A percentile compares a stretch with the other conserved stretches of the same genome.
phyloP scores from a whole-genome alignment of 495 filamentous ascomycete genomes.

The Hypoxylon rickii region DNA sequence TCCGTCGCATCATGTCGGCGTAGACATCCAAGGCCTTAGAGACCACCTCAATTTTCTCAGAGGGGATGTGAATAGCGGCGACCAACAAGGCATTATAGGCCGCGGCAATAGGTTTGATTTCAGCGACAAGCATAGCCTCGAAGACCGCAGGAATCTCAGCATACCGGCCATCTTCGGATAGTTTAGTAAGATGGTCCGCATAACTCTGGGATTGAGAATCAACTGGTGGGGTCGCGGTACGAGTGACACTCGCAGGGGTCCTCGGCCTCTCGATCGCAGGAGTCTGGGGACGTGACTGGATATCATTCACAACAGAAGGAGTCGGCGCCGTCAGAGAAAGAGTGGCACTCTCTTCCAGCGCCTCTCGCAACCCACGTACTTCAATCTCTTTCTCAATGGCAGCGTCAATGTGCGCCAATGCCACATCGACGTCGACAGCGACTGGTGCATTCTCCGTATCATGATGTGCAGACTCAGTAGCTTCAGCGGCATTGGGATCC shows the following conservation, averaged over 20 bases:
- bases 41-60: constrained; percentile 75
- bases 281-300: constrained; percentile 44
- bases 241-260: constrained; percentile 47
- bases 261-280: constrained; percentile 43
- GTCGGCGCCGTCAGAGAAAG: constrained; percentile 41
- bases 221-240: constrained; percentile 50
- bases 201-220: constrained; percentile 67
- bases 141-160: constrained; percentile 88
- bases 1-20: constrained; percentile 90
- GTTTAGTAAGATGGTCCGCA: constrained; percentile 73
- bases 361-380: constrained; percentile 49
- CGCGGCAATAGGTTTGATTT: constrained; percentile 74
- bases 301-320: constrained; percentile 44
- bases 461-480: no score
- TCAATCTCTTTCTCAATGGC: constrained; percentile 56
- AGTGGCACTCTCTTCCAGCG: constrained; percentile 49
- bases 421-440: constrained; percentile 39
- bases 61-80: constrained; percentile 76
- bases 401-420: constrained; percentile 54
- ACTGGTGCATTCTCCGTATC: constrained; percentile 26
- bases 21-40: constrained; percentile 93
- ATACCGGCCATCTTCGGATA: constrained; percentile 70
- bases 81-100: constrained; percentile 89
- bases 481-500: constrained; percentile 41
- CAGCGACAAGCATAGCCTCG: constrained; percentile 78